Evolutionary conservation across 805 yeast species (phyloP), one percentile per base, ranked within the genome.

Genomic region (Candida nemodendra): DNA sequence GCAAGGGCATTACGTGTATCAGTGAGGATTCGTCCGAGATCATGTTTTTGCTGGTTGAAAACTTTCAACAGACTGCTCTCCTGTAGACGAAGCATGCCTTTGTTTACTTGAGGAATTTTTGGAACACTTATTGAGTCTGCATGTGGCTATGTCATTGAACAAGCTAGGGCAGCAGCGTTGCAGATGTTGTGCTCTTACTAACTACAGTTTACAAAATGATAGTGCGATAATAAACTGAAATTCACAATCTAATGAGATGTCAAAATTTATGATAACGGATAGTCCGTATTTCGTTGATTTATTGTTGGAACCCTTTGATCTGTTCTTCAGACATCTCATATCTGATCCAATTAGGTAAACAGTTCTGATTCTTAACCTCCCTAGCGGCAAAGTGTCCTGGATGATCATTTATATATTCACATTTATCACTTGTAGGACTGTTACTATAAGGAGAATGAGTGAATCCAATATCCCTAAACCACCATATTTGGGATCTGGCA

Each of bases 11-110:
- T 91, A 93, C 98, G 96, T 95, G 95, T 88, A 89, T 91, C 98
- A 90, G 96, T 91, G 99, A 91, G 98, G 99, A 93, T 89, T 90
- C 96, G 96, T 93, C 99, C 98, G 99, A 91, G 99, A 89, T 90
- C 95, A 95, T 91, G 98, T 93, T 87, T 91, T 91, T 91, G 99
- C 99, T 91, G 95, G 97, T 91, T 93, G 97, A 93, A 91, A 93
- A 87, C 90, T 87, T 79, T 81, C 83, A 84, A 93, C 90, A 68
- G 90, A 95, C 83, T 76, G 75, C 79, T 81, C 81, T 78, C 78
- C 64, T 62, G 63, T 62, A 63, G 53, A 45, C 58, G 51, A 55
- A 30, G 44, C 54, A 45, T 45, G 50, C 45, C 46, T 41, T 45
- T 53, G 64, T 66, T 74, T 63, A 63, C 63, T 67, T 53, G 73